These are phyloP conservation scores for Microcos paniculata DNA, from an alignment of 345 rosid genomes.

Conservation along the genomic window DNA sequence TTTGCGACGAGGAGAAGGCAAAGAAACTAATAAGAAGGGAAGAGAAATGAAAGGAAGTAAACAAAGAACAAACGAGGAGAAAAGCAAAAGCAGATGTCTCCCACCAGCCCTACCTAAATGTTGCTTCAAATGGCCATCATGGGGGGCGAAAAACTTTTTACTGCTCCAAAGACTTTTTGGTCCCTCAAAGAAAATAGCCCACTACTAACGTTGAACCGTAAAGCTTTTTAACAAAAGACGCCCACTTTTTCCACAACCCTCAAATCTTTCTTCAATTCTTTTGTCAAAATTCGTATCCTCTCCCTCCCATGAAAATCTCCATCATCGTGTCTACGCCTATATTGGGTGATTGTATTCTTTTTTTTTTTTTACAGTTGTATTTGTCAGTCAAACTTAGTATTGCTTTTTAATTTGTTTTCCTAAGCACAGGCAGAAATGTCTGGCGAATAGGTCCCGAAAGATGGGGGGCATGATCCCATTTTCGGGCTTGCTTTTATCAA, in stretches of 20 bases:
- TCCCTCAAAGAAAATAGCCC: not conserved
- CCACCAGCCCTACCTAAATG: slow-evolving; percentile 50
- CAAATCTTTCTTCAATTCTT: not conserved
- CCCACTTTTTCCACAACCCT: slow-evolving; percentile 7
- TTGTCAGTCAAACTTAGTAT: slow-evolving; percentile 34
- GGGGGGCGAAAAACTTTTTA: slow-evolving; percentile 23
- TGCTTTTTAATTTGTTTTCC: slow-evolving; percentile 19
- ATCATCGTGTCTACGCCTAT: slow-evolving; percentile 7
- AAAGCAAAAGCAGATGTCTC: slow-evolving; percentile 42
- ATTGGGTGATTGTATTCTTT: slow-evolving; percentile 13
- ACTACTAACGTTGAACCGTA: not conserved
- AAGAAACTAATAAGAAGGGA: not conserved
- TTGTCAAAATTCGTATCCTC: not conserved
- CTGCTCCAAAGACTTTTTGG: slow-evolving; percentile 39
- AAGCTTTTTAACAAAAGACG: not conserved
- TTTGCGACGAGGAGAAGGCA: not conserved
- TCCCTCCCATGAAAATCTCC: slow-evolving; percentile 16
- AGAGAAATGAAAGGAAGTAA: no score
- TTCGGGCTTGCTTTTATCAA: slow-evolving; percentile 23
- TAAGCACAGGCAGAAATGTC: slow-evolving; percentile 21
- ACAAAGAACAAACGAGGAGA: not conserved
- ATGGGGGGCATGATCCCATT: slow-evolving; percentile 31
- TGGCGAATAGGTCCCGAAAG: slow-evolving; percentile 15
- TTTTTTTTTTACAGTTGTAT: not conserved
- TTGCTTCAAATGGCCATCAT: slow-evolving; percentile 30